Conservation (phyloP, 1,139 yeast species). For the Suhomyces yuchorum region DNA sequence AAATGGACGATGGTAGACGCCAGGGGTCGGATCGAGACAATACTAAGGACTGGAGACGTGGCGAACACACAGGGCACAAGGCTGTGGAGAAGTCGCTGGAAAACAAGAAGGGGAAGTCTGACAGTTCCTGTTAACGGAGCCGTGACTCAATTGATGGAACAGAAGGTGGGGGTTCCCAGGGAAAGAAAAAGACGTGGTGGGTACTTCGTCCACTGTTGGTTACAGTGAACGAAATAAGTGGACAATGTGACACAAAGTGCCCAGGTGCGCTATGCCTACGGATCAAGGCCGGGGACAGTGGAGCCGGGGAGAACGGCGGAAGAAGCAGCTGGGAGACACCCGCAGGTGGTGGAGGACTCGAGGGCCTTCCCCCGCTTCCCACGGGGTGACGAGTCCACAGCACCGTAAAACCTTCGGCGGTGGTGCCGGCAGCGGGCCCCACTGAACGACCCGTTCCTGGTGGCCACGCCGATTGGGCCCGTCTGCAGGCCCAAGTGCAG, state of each 20-base stretch:
- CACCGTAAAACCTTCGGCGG: too few species aligned
- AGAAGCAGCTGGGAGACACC: too few species aligned
- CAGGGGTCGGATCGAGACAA: background rate
- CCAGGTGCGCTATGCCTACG: background rate
- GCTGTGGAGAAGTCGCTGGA: background rate
- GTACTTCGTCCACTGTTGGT: slow-evolving; percentile 1
- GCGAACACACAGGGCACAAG: background rate
- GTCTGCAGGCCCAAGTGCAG: background rate
- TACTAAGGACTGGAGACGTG: background rate
- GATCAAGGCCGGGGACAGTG: background rate
- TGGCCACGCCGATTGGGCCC: background rate
- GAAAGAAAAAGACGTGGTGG: slow-evolving; percentile 7
- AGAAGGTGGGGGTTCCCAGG: slow-evolving; percentile 2
- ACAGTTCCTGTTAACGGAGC: background rate
- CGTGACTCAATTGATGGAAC: slow-evolving; percentile 8
- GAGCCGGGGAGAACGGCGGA: background rate
- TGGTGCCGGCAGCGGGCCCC: too few species aligned
- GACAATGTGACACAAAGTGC: slow-evolving; percentile 9
- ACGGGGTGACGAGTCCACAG: too few species aligned
- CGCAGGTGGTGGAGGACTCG: background rate
- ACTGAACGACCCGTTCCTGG: too few species aligned
- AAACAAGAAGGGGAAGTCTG: slow-evolving; percentile 2
- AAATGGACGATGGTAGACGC: background rate
- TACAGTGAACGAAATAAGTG: slow-evolving; percentile 7
- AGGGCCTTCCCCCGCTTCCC: too few species aligned